phyloP scores from a whole-genome alignment of 192 early-diverging fungal genomes.

The Phlyctochytrium planicorne region DNA sequence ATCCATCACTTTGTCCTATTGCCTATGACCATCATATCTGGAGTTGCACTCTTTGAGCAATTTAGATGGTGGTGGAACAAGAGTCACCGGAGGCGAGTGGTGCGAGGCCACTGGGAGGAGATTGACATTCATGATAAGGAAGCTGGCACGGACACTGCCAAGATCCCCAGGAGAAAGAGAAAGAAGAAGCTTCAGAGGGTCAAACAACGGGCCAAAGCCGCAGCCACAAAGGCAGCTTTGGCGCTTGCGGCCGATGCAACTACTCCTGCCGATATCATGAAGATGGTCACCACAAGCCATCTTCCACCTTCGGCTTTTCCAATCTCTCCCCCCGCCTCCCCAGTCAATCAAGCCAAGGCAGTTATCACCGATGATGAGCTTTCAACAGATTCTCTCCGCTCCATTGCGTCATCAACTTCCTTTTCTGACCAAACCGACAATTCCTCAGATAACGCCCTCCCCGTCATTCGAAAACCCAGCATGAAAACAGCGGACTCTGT shows the following conservation, averaged over 20 bases:
- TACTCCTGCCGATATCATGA: too few species aligned
- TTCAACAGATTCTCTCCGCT: too few species aligned
- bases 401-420: neutral
- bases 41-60: constrained; percentile 31
- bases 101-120: constrained; percentile 26
- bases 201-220: constrained; percentile 17
- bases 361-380: too few species aligned
- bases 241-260: neutral
- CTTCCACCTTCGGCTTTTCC: neutral
- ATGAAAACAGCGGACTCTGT: too few species aligned
- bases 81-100: constrained; percentile 12
- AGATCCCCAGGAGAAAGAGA: constrained; percentile 4
- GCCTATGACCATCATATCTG: too few species aligned
- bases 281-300: too few species aligned
- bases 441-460: neutral
- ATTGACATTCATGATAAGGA: constrained; percentile 16
- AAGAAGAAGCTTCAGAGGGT: constrained; percentile 21
- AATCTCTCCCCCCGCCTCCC: neutral
- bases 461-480: constrained; percentile 16
- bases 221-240: constrained; percentile 4
- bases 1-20: too few species aligned
- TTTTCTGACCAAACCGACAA: neutral
- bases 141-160: constrained; percentile 14
- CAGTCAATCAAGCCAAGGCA: too few species aligned
- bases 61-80: constrained; percentile 32